Percentiles rank a stretch among this genome's conserved stretches.
Conservation (phyloP, 179 eudicot genomes). For the Camellia oleifera region DNA sequence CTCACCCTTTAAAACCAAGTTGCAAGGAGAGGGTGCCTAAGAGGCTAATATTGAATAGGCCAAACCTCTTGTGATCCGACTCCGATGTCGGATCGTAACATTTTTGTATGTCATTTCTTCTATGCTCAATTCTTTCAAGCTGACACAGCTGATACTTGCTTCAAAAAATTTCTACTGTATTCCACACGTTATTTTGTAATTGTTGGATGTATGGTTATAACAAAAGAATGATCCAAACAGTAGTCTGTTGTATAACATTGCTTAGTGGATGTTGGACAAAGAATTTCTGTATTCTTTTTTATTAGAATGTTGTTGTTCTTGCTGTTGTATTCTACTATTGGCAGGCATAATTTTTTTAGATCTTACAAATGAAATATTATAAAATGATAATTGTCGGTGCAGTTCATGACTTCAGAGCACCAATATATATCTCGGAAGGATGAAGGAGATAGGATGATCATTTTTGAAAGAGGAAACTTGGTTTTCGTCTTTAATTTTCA, state of each 20-base stretch:
- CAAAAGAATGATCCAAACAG: neutral
- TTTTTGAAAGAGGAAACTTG: slow-evolving; percentile 86
- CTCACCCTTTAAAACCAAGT: no score
- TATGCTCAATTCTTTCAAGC: neutral
- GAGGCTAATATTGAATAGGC: no score
- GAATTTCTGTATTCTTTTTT: neutral
- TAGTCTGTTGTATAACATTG: neutral
- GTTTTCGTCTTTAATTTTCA: slow-evolving; percentile 96
- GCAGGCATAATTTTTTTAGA: neutral
- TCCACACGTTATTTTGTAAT: neutral
- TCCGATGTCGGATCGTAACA: no score
- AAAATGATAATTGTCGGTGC: slow-evolving; percentile 26
- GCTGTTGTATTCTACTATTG: neutral
- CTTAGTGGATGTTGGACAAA: neutral
- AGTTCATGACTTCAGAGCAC: slow-evolving; percentile 98
- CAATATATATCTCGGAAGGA: slow-evolving; percentile 87
- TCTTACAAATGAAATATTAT: neutral
- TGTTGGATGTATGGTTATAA: neutral
- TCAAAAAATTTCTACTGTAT: neutral
- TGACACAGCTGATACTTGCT: neutral
- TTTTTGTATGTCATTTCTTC: no score
- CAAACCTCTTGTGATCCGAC: no score
- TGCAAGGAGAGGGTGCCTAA: no score
- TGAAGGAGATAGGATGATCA: slow-evolving; percentile 78
- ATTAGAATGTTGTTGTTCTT: neutral